Conservation (phyloP, 1,284 basidiomycete genomes). For the Fomes fomentarius region DNA sequence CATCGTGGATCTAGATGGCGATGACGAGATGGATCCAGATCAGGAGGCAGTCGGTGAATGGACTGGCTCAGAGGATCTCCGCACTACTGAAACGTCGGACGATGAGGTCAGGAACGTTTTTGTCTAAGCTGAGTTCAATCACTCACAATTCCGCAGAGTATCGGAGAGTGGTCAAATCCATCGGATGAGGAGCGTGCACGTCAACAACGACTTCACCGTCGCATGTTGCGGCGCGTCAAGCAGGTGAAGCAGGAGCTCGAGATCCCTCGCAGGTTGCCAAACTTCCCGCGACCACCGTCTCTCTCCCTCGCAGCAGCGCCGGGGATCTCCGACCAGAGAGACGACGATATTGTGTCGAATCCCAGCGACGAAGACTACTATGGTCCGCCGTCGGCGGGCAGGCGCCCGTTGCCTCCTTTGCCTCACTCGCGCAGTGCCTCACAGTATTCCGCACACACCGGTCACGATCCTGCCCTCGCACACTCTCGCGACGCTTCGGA, state of each 20-base stretch:
- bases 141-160: conserved; percentile 51
- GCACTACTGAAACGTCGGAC: conserved; percentile 54
- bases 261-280: conserved; percentile 69
- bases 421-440: conserved; percentile 69
- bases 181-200: conserved; percentile 83
- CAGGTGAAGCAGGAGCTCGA: conserved; percentile 44
- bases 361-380: conserved; percentile 71
- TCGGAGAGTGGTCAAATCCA: conserved; percentile 87
- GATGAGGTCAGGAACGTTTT: conserved; percentile 54
- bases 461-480: conserved; percentile 61
- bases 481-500: conserved; percentile 63
- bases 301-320: conserved; percentile 19
- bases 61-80: conserved; percentile 78
- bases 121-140: conserved; percentile 1
- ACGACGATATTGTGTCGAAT: conserved; percentile 79
- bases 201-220: conserved; percentile 63
- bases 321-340: conserved; percentile 25
- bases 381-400: conserved; percentile 26
- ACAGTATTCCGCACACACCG: conserved; percentile 51
- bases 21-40: conserved; percentile 23
- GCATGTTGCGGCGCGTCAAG: conserved; percentile 51
- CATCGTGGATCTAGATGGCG: conserved; percentile 36
- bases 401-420: conserved; percentile 57
- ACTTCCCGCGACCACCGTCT: conserved; percentile 75
- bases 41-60: conserved; percentile 68